Base-by-base conservation (phyloP, 176 grass and related monocot genomes). In the Ampelocalamus luodianensis region DNA sequence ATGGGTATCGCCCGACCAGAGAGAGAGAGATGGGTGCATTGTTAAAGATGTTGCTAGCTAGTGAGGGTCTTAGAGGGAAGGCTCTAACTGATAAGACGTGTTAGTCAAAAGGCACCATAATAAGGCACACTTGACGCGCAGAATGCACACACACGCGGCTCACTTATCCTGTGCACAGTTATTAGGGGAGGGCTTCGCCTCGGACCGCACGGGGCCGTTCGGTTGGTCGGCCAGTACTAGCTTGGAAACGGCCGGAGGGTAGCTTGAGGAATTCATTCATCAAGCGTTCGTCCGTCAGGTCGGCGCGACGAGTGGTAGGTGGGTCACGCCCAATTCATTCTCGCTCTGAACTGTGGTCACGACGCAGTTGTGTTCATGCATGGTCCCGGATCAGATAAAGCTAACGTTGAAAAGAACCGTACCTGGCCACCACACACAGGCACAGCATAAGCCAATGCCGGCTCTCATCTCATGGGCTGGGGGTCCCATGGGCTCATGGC, bases 311-410 rank as follows among this genome's bases (percentile, higher is more conserved):
- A 10, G 22, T 0, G 10, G 50, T 17, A 8, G 14, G 43, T 37
- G 49, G 49, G 38, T 48, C 87, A 85, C 87, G 76, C 59, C 6
- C 75, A 74, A 65, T 58, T 79, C 75, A 68, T 88, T 88, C 81
- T 46, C 43, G 20, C 15, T 65, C 56, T 59, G 46, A 77, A 70
- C 72, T 83, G 79, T 64, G 79, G 72, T 77, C 86, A 83, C 79
- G 64, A 13, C 72, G 79, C 72, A 63, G 22, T 82, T 88, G 72
- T 68, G 85, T 76, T 77, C 15, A 71, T 29, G 78, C 71, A 76
- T 51, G 86, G 79, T 83, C 79, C 86, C 70, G 45, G 38, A 23
- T 9, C 39, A 17, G 17, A 29, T 24, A 38, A 24, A 17, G 38
- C 29, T 4, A 10, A 20, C 44, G 76, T 23, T 15, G 46, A 62